A percentile compares a stretch with the other conserved stretches of the same genome.
Evolutionary conservation across 192 early-diverging fungal genomes (phyloP).

Genomic region (Coemansia brasiliensis): DNA sequence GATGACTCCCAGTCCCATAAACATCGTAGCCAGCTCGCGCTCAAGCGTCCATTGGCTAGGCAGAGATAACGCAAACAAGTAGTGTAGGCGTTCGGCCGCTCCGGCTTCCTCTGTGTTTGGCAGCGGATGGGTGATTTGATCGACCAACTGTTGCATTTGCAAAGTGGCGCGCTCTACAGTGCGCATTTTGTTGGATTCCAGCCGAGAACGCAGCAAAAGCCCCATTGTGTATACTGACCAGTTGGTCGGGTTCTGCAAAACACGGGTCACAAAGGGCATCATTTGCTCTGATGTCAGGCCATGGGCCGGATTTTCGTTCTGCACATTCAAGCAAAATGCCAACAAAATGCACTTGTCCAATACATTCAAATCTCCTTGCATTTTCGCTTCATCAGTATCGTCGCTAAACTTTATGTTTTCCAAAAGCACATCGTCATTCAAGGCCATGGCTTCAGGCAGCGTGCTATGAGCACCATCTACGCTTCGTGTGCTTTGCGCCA

Average conservation of each 20-base stretch:
- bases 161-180: slow-evolving; percentile 88
- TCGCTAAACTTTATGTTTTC: slow-evolving; percentile 75
- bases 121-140: slow-evolving; percentile 71
- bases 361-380: slow-evolving; percentile 68
- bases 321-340: slow-evolving; percentile 88
- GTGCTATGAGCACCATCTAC: slow-evolving; percentile 20
- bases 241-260: slow-evolving; percentile 91
- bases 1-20: slow-evolving; percentile 81
- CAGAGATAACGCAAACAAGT: slow-evolving; percentile 75
- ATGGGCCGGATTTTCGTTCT: slow-evolving; percentile 90
- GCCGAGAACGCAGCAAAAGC: slow-evolving; percentile 83
- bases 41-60: slow-evolving; percentile 98
- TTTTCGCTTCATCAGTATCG: slow-evolving; percentile 41
- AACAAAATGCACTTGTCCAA: slow-evolving; percentile 91
- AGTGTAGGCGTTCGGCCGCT: slow-evolving; percentile 71
- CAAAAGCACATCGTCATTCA: slow-evolving; percentile 92
- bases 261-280: slow-evolving; percentile 88
- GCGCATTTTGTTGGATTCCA: slow-evolving; percentile 81
- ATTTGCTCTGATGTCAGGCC: slow-evolving; percentile 96
- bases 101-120: slow-evolving; percentile 38
- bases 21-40: slow-evolving; percentile 83
- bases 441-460: slow-evolving; percentile 73
- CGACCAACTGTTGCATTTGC: slow-evolving; percentile 95
- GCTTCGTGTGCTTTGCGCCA: slow-evolving; percentile 72
- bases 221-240: slow-evolving; percentile 99